These are phyloP conservation scores for Calonectria henricotiae DNA, from an alignment of 2,329 filamentous ascomycete species.

Conservation along the genomic window DNA sequence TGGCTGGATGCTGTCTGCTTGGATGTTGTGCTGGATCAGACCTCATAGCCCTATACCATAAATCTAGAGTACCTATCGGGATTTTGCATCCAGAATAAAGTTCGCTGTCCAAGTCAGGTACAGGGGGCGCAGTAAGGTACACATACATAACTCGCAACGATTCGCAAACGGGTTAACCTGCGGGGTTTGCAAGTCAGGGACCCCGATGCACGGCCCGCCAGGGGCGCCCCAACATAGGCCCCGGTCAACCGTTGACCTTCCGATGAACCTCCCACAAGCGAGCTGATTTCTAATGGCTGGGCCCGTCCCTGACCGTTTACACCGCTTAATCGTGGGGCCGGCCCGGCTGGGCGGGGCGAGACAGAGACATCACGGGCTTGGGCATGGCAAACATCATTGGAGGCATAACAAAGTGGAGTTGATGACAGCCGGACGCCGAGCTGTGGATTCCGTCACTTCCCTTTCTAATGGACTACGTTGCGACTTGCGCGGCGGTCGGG, in stretches of 20 bases:
- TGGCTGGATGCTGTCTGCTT: not conserved
- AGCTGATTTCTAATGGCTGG: not conserved
- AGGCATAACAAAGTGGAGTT: not conserved
- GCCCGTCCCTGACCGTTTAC: not conserved
- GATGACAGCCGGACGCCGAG: not conserved
- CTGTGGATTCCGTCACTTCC: not conserved
- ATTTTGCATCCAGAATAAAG: conserved; percentile 3
- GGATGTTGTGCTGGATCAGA: not conserved
- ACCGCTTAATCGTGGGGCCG: not conserved
- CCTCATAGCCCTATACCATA: not conserved
- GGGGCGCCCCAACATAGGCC: not conserved
- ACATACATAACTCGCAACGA: not conserved
- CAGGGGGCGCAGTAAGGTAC: not conserved
- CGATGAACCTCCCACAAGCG: not conserved
- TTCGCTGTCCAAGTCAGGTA: not conserved
- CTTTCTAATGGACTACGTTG: not conserved
- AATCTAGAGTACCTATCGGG: not conserved
- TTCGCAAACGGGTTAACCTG: conserved; percentile 9
- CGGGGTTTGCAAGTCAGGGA: not conserved
- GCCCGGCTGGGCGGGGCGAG: not conserved
- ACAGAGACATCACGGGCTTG: not conserved
- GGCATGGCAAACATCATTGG: not conserved
- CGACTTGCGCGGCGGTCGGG: not conserved
- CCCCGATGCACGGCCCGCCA: conserved; percentile 8
- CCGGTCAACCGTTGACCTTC: not conserved